Evolutionary conservation across 2,329 filamentous ascomycete genomes (phyloP).

Genomic region (Dothistroma septosporum): DNA sequence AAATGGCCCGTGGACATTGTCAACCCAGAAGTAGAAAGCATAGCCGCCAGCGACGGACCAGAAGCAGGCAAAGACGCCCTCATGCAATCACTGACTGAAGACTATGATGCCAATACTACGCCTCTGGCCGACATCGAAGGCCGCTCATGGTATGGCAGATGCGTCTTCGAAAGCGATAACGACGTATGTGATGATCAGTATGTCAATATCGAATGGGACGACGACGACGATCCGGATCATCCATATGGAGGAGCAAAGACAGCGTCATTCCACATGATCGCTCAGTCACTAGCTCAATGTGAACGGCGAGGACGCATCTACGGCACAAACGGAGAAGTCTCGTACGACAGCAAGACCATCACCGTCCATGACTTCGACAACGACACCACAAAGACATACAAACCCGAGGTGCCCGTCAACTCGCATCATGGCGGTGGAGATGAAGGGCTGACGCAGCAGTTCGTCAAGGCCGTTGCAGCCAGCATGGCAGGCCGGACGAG

Average conservation of each 20-base stretch:
- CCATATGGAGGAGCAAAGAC: constrained; percentile 60
- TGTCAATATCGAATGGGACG: constrained; percentile 84
- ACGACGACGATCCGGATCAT: constrained; percentile 61
- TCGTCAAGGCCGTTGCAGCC: constrained; percentile 73
- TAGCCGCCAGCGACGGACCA: constrained; percentile 45
- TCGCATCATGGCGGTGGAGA: constrained; percentile 70
- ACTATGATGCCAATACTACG: constrained; percentile 54
- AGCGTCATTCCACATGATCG: constrained; percentile 89
- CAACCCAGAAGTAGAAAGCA: constrained; percentile 86
- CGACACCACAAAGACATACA: constrained; percentile 52
- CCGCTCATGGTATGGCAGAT: constrained; percentile 78
- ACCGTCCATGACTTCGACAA: constrained; percentile 68
- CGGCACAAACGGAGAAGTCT: constrained; percentile 79
- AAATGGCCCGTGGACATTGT: constrained; percentile 85
- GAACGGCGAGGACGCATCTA: constrained; percentile 81
- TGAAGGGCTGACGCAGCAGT: constrained; percentile 73
- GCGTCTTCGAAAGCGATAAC: constrained; percentile 90
- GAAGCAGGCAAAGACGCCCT: constrained; percentile 51
- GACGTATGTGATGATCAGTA: constrained; percentile 90
- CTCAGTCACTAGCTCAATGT: constrained; percentile 82
- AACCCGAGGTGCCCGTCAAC: constrained; percentile 54
- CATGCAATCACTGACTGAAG: constrained; percentile 47
- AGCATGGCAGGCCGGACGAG: constrained; percentile 68
- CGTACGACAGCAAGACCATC: constrained; percentile 76
- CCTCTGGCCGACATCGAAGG: constrained; percentile 46